Percentiles rank a stretch among this genome's conserved stretches.
Conservation (phyloP, 1,139 yeast species). For the Protomyces inouyei region DNA sequence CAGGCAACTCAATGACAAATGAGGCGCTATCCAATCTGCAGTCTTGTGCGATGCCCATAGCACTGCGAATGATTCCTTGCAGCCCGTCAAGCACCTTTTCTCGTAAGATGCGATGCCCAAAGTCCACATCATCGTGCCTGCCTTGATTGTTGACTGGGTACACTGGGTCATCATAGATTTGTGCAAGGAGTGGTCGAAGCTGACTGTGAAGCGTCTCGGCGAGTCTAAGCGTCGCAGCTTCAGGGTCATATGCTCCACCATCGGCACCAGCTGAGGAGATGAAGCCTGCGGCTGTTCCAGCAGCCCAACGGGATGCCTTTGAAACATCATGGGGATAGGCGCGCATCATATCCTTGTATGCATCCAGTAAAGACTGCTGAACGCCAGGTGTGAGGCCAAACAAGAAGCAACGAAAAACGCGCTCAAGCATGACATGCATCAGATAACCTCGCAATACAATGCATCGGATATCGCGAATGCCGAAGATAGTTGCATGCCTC, state of each 20-base stretch:
- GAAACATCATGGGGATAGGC: constrained; percentile 5
- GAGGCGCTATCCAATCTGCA: constrained; percentile 15
- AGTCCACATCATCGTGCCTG: constrained; percentile 3
- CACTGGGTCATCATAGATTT: neutral
- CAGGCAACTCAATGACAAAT: constrained; percentile 14
- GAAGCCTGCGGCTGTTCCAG: constrained; percentile 2
- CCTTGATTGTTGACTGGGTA: neutral
- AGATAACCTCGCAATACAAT: constrained; percentile 21
- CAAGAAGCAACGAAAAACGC: constrained; percentile 16
- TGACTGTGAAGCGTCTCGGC: neutral
- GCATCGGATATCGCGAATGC: constrained; percentile 23
- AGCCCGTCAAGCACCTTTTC: constrained; percentile 1
- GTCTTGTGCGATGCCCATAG: constrained; percentile 14
- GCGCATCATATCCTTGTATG: constrained; percentile 6
- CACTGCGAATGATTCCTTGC: neutral
- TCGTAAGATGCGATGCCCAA: neutral
- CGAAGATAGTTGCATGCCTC: constrained; percentile 8
- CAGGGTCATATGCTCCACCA: neutral
- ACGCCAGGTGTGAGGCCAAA: constrained; percentile 8
- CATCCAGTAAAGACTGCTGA: constrained; percentile 3
- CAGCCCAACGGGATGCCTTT: constrained; percentile 13
- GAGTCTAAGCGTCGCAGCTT: neutral
- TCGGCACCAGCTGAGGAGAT: neutral
- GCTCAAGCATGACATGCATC: constrained; percentile 20
- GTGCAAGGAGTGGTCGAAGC: neutral